Evolutionary conservation across 2,329 filamentous ascomycete species (phyloP), one percentile per base, ranked within the genome.

Genomic region (Dryadomyces quercivorus): DNA sequence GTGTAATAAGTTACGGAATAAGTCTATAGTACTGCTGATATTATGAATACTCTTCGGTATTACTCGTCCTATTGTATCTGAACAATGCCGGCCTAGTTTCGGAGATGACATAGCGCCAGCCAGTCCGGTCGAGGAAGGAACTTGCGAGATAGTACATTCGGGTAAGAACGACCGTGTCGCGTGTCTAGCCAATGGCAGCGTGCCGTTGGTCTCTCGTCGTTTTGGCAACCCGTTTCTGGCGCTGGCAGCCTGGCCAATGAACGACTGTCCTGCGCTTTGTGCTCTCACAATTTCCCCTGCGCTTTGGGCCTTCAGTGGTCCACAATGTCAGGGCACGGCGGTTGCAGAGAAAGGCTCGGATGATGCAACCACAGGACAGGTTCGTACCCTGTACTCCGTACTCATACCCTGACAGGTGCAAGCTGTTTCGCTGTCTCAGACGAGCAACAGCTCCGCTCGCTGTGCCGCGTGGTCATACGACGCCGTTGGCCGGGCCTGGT

Each of bases 121-220:
- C 51, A 45, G 46, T 31, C 38, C 26, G 21, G 18, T 21, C n/a
- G 54, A 47, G 43, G 44, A 48, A 55, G 43, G 52, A 47, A 52
- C 50, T n/a, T 40, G 31, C 16, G 22, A 47, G 10, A 20, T 31
- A 9, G 45, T 26, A 26, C 18, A 44, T 45, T 6, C 16, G 38
- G 47, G 38, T 7, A 21, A 22, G 20, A 36, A 31, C n/a, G 8
- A 42, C 38, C 55, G 52, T 56, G 59, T 57, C 58, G 59, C 58
- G 59, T 60, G 55, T 43, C 52, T n/a, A 49, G 55, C 59, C 57
- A 60, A 60, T 60, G 45, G 55, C 31, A 22, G 58, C 59, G 59
- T 46, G 56, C 55, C 46, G 51, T 44, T 42, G 20, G 21, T 10
- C 16, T 21, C 31, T 22, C 50, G 12, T n/a, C 21, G 22, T 38